Evolutionary conservation across 306 rosid genomes (phyloP).

Genomic region (Vicia villosa): DNA sequence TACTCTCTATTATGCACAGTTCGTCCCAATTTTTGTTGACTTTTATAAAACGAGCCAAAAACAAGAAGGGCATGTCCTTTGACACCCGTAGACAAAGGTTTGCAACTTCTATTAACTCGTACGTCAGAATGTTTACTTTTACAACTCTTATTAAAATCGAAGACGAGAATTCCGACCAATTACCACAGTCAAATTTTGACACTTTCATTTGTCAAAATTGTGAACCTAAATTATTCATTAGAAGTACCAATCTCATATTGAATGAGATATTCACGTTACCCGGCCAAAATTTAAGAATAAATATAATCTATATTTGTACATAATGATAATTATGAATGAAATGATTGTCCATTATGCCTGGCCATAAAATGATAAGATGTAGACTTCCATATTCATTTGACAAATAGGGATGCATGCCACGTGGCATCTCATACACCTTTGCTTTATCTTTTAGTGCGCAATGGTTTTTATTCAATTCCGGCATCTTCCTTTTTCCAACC

Average conservation of each 20-base stretch:
- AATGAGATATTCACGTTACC: not conserved
- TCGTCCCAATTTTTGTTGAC: no score
- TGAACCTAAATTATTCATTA: no score
- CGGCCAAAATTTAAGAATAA: not conserved
- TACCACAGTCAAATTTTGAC: no score
- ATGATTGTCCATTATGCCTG: constrained; percentile 37
- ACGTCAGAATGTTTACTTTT: no score
- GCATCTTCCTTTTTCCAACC: constrained; percentile 72
- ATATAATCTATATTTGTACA: not conserved
- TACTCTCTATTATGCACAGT: no score
- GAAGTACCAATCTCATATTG: not conserved
- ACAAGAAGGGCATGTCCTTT: no score
- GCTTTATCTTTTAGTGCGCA: constrained; percentile 73
- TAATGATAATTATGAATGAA: constrained; percentile 1
- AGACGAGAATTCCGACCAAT: no score
- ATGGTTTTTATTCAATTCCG: constrained; percentile 86
- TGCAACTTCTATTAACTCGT: no score
- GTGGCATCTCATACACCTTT: constrained; percentile 65
- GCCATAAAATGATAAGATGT: constrained; percentile 47
- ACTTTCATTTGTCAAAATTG: no score
- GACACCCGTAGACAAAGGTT: no score
- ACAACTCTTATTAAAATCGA: no score
- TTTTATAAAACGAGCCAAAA: no score
- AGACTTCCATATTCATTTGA: constrained; percentile 45
- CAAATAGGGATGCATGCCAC: constrained; percentile 56